Base-by-base conservation (phyloP, 2,329 filamentous ascomycete genomes). In the Corniculantispora saksenae region DNA sequence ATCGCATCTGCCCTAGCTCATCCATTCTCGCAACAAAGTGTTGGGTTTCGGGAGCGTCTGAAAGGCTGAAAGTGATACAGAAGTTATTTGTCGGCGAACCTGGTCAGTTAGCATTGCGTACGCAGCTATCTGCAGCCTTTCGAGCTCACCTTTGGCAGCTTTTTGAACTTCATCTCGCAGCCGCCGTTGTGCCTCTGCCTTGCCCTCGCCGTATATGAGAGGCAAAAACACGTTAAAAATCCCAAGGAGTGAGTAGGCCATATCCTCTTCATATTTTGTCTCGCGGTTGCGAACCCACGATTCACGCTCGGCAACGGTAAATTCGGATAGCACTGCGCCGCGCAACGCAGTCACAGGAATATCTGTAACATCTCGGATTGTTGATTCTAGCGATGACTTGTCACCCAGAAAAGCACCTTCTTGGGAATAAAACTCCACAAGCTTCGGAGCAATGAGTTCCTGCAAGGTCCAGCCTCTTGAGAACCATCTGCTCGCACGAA, bases 401-500 rank as follows among this genome's bases (percentile, higher is more conserved):
- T 38, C 15, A 3, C 48, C 56, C 8, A 65, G 38, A 5, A 12
- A 48, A 3, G 15, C 21, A 3, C 56, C 55, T 21, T 65, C 17
- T 61, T 61, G 12, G 47, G 29, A 43, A 38, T 50, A 65, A 19
- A 67, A 65, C 12, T 65, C 63, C 1, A 67, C 58, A 13, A 47
- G 17, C 2, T 19, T 21, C 1, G 76, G 76, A 0, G 76, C 90
- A 6, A 92, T 81, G 0, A 90, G 88, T 74, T 92, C 87, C 72
- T 90, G 90, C 67, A 89, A 78, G 0, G 88, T 91, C 71, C 87
- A 85, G 17, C 76, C 76, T 84, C 83, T 68, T 0, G 69, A 73
- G 57, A 78, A 78, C 76, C 77, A 79, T 5, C 72, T 67, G 51
- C 66, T 62, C 9, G n/a, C 35, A 6, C 45, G 43, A 47, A 69